These are phyloP conservation scores for Byssochlamys sp. DNA, from an alignment of 2,329 filamentous ascomycete species.

Conservation along the genomic window DNA sequence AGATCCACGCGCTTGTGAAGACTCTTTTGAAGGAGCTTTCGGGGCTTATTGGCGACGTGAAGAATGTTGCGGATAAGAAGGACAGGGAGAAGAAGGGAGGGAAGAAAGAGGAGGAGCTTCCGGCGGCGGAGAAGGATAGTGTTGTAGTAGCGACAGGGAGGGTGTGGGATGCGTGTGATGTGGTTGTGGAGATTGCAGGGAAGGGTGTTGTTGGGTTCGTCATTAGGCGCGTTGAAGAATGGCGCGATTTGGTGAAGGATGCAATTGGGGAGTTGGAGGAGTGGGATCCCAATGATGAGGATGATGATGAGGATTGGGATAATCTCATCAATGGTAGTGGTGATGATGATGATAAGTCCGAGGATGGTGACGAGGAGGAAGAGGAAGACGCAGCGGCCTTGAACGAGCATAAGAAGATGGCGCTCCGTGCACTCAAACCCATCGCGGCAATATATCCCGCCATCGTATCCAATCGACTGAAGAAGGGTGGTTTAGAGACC, in stretches of 20 bases:
- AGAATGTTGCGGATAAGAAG: constrained; percentile 36
- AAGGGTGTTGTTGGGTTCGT: constrained; percentile 63
- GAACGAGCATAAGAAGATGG: constrained; percentile 31
- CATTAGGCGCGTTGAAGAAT: constrained; percentile 62
- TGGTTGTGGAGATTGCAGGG: constrained; percentile 53
- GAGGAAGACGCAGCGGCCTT: constrained; percentile 22
- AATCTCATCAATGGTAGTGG: constrained; percentile 23
- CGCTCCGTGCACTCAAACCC: constrained; percentile 34
- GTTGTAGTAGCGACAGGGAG: constrained; percentile 62
- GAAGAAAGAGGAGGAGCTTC: constrained; percentile 19
- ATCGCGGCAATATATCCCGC: constrained; percentile 35
- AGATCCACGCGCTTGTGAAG: constrained; percentile 52
- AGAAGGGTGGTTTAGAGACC: constrained; percentile 18
- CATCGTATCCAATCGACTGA: constrained; percentile 33
- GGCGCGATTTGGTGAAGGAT: constrained; percentile 66
- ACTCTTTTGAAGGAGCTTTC: constrained; percentile 55
- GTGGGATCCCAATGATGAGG: constrained; percentile 66
- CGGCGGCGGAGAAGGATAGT: constrained; percentile 37
- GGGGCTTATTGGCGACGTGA: constrained; percentile 51
- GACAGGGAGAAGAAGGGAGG: constrained; percentile 30
- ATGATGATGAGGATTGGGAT: constrained; percentile 51
- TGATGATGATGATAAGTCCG: constrained; percentile 8
- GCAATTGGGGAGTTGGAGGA: constrained; percentile 77
- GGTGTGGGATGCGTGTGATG: constrained; percentile 76
- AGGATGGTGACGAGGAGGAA: constrained; percentile 8